A percentile compares a stretch with the other conserved stretches of the same genome.
These are phyloP conservation scores for Ampelocalamus luodianensis DNA, from an alignment of 176 grass and related monocot species.

Conservation along the genomic window DNA sequence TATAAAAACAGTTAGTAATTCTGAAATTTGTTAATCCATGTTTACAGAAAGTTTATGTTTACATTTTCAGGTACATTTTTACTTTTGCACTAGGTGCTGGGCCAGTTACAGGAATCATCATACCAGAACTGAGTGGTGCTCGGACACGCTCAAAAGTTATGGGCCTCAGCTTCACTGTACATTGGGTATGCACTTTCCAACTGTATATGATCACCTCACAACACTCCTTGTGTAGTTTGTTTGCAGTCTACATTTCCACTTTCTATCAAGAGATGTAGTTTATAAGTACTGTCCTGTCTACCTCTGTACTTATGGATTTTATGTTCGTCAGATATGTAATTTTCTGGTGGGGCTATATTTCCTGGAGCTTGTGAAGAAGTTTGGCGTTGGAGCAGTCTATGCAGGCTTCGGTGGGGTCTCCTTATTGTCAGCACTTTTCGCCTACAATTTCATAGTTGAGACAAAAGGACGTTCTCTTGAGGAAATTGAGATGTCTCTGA, in stretches of 20 bases:
- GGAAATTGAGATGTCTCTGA: conserved; percentile 91
- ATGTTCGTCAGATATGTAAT: conserved; percentile 74
- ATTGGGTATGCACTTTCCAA: conserved; percentile 68
- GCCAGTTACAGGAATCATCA: conserved; percentile 93
- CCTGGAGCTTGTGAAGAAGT: conserved; percentile 83
- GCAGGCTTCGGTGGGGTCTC: conserved; percentile 77
- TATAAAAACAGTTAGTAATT: conserved; percentile 16
- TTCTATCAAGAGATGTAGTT: conserved; percentile 17
- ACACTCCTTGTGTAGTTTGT: conserved; percentile 24
- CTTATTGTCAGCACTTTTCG: conserved; percentile 71
- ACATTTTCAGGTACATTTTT: conserved; percentile 92
- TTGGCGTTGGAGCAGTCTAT: conserved; percentile 90
- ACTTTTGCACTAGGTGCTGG: conserved; percentile 88
- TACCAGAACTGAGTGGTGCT: conserved; percentile 87
- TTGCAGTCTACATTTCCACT: background rate
- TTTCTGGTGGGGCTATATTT: conserved; percentile 96
- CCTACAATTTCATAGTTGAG: conserved; percentile 87
- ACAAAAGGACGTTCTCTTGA: conserved; percentile 95
- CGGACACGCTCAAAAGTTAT: conserved; percentile 88
- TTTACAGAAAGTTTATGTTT: conserved; percentile 24
- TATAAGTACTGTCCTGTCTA: background rate
- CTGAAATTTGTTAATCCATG: conserved; percentile 18
- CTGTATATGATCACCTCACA: background rate
- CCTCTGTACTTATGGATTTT: conserved; percentile 21
- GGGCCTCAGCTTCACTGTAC: conserved; percentile 93